A percentile compares a stretch with the other conserved stretches of the same genome.
Conservation (phyloP, 495 filamentous ascomycete species). For the Trichoderma asperelloides region DNA sequence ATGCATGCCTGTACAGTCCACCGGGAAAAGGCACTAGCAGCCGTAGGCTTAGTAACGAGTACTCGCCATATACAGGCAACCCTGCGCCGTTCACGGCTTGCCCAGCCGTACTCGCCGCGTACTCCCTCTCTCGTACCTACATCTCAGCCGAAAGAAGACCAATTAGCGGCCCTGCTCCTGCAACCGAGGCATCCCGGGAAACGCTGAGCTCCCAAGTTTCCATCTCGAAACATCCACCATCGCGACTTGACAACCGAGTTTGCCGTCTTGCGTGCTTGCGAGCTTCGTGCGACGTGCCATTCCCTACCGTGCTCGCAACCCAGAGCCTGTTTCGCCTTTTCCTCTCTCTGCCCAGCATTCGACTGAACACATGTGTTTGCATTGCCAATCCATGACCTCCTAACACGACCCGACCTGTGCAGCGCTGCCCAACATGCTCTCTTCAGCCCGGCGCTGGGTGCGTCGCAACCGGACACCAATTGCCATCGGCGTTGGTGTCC, state of each 20-base stretch:
- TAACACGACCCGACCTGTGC: conserved; percentile 1
- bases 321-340: background rate
- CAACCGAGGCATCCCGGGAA: background rate
- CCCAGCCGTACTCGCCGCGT: background rate
- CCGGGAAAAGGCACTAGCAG: too few species aligned
- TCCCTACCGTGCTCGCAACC: background rate
- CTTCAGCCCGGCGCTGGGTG: conserved; percentile 77
- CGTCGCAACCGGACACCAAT: conserved; percentile 84
- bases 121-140: background rate
- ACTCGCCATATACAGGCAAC: background rate
- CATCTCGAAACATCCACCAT: background rate
- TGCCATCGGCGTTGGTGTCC: conserved; percentile 74
- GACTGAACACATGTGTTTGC: background rate
- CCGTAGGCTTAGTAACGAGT: background rate
- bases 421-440: conserved; percentile 54
- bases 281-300: background rate
- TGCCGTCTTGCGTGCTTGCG: too few species aligned
- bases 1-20: too few species aligned
- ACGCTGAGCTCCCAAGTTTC: background rate
- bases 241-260: background rate
- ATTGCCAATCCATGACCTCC: background rate
- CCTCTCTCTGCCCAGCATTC: background rate
- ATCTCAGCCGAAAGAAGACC: background rate
- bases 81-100: background rate
- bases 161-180: conserved; percentile 1